Evolutionary conservation across 306 rosid genomes (phyloP), one percentile per base, ranked within the genome.

Genomic region (Glycyrrhiza uralensis): DNA sequence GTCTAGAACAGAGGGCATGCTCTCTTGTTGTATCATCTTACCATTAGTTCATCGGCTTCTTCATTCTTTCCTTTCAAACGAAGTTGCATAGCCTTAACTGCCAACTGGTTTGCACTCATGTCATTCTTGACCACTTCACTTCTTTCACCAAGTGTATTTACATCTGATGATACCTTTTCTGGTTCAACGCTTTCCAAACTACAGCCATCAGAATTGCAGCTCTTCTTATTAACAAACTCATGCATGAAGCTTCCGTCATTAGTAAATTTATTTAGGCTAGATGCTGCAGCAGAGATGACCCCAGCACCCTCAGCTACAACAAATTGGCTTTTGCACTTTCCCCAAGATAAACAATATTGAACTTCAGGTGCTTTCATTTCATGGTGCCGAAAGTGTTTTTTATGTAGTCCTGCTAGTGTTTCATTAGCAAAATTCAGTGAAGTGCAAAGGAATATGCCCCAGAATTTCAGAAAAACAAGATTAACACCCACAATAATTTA

Each of bases 1-100:
- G 46, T 50, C 58, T 6, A 26, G 3, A 22, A 51, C 51, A 57
- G 23, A 41, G 35, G 35, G 49, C 22, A 59, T 24, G 30, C 17
- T 52, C 69, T 69, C 58, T n/a, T n/a, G n/a, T n/a, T n/a, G 38
- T 38, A 56, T 66, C 66, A 62, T 2, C 87, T 70, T 79, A 93
- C 97, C 94, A 87, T 55, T 64, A 93, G 83, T 82, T 79, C 84
- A 19, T 91, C 86, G 4, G 97, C 98, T 87, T 93, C 98, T 45
- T 87, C 92, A 60, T 86, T 89, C 82, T 89, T 89, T 79, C 98
- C 98, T 81, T 91, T 93, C 82, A 91, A 62, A 68, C 92, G 90
- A 79, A 93, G 92, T 68, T 93, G 98, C 84, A 89, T 75, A 23
- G 94, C 98, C 89, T 91, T 91, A n/a, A 97, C 97, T 66, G 98